phyloP scores from a whole-genome alignment of 345 rosid genomes.

The Psidium friedrichsthalianum region DNA sequence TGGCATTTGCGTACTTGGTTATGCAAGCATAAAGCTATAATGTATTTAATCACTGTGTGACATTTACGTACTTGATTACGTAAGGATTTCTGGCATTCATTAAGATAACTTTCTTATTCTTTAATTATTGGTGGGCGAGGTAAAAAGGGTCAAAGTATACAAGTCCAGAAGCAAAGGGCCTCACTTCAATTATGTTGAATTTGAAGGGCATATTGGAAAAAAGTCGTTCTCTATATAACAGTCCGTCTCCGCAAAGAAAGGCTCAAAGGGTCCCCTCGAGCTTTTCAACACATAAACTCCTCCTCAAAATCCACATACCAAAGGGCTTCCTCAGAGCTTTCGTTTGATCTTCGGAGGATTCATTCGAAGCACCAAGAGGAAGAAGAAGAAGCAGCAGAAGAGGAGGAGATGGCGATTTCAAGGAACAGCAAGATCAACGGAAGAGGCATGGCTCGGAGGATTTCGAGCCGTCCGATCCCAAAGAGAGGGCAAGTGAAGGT shows the following conservation, averaged over 20 bases:
- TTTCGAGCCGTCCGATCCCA: constrained; percentile 27
- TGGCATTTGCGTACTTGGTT: background rate
- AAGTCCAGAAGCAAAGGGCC: background rate
- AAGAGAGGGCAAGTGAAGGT: constrained; percentile 40
- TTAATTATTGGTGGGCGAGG: background rate
- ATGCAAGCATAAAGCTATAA: background rate
- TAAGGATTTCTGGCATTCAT: background rate
- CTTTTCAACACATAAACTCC: background rate
- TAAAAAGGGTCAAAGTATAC: background rate
- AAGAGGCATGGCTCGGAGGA: background rate
- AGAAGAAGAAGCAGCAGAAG: background rate
- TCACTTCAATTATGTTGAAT: background rate
- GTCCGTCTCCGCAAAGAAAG: background rate
- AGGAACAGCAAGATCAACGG: background rate
- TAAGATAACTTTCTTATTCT: background rate
- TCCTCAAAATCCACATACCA: background rate
- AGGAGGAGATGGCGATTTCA: background rate
- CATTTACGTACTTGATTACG: background rate
- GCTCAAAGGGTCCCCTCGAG: background rate
- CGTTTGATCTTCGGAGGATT: background rate
- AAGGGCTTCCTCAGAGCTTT: background rate
- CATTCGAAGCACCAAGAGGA: background rate
- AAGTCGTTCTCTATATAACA: background rate
- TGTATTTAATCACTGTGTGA: background rate
- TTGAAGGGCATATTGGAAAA: background rate